Evolutionary conservation across 192 early-diverging fungal species (phyloP).

Genomic region (Coemansia sp.): DNA sequence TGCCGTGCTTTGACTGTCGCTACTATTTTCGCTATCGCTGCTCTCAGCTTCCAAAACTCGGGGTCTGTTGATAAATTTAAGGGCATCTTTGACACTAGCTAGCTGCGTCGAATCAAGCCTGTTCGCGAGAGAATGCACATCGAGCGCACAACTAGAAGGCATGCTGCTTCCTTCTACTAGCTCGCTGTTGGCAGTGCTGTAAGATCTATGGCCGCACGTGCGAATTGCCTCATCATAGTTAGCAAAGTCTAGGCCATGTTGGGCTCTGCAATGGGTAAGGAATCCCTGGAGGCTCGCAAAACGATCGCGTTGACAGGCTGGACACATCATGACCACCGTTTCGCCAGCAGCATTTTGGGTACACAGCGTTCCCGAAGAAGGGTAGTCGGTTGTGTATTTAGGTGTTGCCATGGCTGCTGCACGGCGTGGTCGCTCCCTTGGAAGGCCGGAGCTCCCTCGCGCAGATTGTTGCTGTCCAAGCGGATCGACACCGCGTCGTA

Average conservation of each 20-base stretch:
- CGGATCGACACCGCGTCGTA: conserved; percentile 14
- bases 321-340: conserved; percentile 72
- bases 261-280: conserved; percentile 78
- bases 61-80: conserved; percentile 44
- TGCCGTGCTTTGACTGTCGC: conserved; percentile 12
- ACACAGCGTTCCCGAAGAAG: conserved; percentile 20
- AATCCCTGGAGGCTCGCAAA: conserved; percentile 88
- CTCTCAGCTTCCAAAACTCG: conserved; percentile 2
- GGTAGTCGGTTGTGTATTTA: conserved; percentile 4
- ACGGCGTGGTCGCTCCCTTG: conserved; percentile 24
- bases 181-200: background rate
- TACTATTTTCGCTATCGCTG: conserved; percentile 24
- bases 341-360: conserved; percentile 52
- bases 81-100: conserved; percentile 51
- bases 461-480: conserved; percentile 2
- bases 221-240: conserved; percentile 74
- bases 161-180: background rate
- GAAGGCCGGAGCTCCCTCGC: background rate
- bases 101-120: conserved; percentile 31
- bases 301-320: conserved; percentile 71
- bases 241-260: conserved; percentile 74
- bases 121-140: conserved; percentile 15
- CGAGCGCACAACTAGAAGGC: background rate
- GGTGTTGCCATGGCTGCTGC: conserved; percentile 18
- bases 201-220: conserved; percentile 61